Conservation (phyloP, 2,329 filamentous ascomycete species). For the Neopestalotiopsis sp. region DNA sequence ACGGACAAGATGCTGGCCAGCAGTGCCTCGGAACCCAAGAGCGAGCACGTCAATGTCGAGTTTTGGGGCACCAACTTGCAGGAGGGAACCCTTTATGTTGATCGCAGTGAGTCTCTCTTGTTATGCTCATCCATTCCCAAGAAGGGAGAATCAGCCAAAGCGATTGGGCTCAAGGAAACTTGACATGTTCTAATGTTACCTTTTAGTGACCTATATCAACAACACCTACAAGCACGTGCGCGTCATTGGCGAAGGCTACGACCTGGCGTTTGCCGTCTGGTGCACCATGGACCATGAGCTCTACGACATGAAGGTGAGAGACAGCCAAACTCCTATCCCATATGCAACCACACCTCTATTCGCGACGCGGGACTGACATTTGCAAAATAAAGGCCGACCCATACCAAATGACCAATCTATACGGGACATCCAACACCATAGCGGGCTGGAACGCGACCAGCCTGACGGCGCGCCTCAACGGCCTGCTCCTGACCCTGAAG, state of each 20-base stretch:
- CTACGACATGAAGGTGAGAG: slow-evolving; percentile 61
- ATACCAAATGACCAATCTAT: slow-evolving; percentile 54
- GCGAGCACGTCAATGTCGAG: slow-evolving; percentile 50
- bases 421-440: slow-evolving; percentile 32
- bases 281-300: slow-evolving; percentile 71
- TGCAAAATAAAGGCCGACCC: slow-evolving; percentile 32
- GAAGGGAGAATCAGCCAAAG: no score
- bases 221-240: slow-evolving; percentile 54
- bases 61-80: slow-evolving; percentile 39
- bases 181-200: background rate
- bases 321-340: background rate
- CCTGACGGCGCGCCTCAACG: slow-evolving; percentile 57
- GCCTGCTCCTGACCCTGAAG: slow-evolving; percentile 60
- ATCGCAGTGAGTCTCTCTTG: background rate
- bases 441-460: slow-evolving; percentile 38
- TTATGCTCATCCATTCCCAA: no score
- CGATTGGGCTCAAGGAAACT: background rate
- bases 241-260: slow-evolving; percentile 31
- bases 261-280: slow-evolving; percentile 56
- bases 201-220: background rate
- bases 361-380: background rate
- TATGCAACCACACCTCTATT: no score
- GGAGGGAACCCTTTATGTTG: slow-evolving; percentile 17
- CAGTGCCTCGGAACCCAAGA: slow-evolving; percentile 27
- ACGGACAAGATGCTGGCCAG: background rate